A percentile compares a stretch with the other conserved stretches of the same genome.
Evolutionary conservation across 371 early-diverging fungal species (phyloP).

Genomic region (Mortierella sp.): DNA sequence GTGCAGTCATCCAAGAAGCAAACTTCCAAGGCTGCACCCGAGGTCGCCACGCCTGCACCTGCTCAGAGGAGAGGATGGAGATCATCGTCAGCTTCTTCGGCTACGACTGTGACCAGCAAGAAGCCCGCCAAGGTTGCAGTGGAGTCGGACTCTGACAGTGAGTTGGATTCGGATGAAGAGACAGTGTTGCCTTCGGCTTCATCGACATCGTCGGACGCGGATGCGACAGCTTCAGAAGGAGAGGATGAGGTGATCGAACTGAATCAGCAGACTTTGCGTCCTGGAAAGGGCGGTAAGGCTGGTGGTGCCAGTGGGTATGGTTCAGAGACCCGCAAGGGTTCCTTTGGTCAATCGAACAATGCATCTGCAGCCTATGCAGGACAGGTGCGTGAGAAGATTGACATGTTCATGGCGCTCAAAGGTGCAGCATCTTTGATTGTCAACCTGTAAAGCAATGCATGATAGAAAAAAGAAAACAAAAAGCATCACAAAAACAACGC

Average conservation of each 20-base stretch:
- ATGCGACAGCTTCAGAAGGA: constrained; percentile 13
- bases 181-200: neutral
- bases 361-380: constrained; percentile 18
- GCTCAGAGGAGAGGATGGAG: no score
- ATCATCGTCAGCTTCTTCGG: neutral
- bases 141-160: constrained; percentile 7
- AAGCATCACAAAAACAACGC: neutral
- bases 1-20: constrained; percentile 6
- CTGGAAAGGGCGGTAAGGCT: neutral
- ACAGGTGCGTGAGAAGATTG: constrained; percentile 49
- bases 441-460: constrained; percentile 17
- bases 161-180: constrained; percentile 16
- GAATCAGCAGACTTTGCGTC: constrained; percentile 22
- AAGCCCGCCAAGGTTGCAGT: neutral
- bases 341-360: neutral
- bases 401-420: constrained; percentile 49
- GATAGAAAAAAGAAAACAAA: neutral
- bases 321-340: neutral
- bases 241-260: constrained; percentile 26
- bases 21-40: neutral
- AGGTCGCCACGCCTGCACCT: neutral
- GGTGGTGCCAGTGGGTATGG: neutral
- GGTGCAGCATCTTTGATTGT: constrained; percentile 49
- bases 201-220: constrained; percentile 6
- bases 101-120: neutral